Percentiles rank a stretch among this genome's conserved stretches.
Evolutionary conservation across 176 grass and related monocot species (phyloP).

Genomic region (Juncus effusus): DNA sequence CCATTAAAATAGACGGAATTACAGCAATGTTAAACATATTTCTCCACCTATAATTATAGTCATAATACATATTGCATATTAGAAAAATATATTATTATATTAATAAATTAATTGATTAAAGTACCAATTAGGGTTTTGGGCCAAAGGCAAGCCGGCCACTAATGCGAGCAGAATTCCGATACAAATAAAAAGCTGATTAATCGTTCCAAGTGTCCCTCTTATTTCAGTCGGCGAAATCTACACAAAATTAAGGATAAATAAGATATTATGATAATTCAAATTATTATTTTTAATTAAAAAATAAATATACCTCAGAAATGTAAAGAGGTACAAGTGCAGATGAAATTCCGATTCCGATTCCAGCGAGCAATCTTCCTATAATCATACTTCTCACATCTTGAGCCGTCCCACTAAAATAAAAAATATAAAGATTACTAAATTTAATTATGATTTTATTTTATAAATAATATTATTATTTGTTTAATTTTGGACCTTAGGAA

Average conservation of each 20-base stretch:
- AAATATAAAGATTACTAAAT: conserved; percentile 5
- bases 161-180: conserved; percentile 95
- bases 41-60: conserved; percentile 64
- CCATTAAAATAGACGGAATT: conserved; percentile 77
- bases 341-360: conserved; percentile 94
- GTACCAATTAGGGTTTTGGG: conserved; percentile 81
- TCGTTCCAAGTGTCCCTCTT: conserved; percentile 89
- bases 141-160: conserved; percentile 86
- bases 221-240: conserved; percentile 99
- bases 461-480: conserved; percentile 6
- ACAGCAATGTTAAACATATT: conserved; percentile 83
- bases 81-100: conserved; percentile 5
- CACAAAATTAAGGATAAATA: conserved; percentile 20
- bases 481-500: conserved; percentile 63
- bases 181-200: conserved; percentile 98
- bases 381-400: conserved; percentile 89
- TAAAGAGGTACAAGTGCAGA: conserved; percentile 98
- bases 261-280: conserved; percentile 14
- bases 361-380: conserved; percentile 84
- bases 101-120: conserved; percentile 25
- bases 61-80: background rate
- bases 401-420: conserved; percentile 65
- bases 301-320: conserved; percentile 78
- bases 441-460: background rate
- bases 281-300: conserved; percentile 27